Percentiles rank a stretch among this genome's conserved stretches.
Evolutionary conservation across 345 rosid species (phyloP).

Genomic region (Bruguiera gymnorhiza): DNA sequence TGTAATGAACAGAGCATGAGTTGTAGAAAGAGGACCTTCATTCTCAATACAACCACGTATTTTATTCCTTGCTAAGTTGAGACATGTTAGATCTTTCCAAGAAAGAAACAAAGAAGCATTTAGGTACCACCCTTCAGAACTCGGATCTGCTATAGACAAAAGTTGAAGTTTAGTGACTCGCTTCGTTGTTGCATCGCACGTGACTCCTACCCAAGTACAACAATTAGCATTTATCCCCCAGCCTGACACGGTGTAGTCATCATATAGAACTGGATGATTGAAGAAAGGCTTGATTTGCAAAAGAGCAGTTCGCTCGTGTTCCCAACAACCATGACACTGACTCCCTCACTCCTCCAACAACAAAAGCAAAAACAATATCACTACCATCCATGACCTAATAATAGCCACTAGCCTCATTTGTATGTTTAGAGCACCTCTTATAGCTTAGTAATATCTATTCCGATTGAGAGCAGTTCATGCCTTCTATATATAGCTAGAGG

Average conservation of each 20-base stretch:
- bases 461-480: no score
- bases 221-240: slow-evolving; percentile 6
- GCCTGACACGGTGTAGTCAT: no score
- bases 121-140: neutral
- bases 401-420: no score
- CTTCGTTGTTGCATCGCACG: neutral
- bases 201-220: neutral
- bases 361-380: no score
- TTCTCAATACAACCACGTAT: neutral
- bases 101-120: slow-evolving; percentile 12
- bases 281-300: neutral
- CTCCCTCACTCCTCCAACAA: no score
- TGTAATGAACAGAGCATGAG: no score
- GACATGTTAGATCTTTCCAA: neutral
- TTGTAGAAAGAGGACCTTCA: neutral
- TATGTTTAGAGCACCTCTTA: no score
- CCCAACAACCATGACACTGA: neutral
- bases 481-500: no score
- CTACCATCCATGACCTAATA: no score
- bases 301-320: neutral
- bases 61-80: neutral
- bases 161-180: neutral
- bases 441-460: no score
- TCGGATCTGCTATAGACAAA: accelerated
- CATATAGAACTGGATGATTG: accelerated